Base-by-base conservation (phyloP, 257 asterid genomes). In the Mentha longifolia region DNA sequence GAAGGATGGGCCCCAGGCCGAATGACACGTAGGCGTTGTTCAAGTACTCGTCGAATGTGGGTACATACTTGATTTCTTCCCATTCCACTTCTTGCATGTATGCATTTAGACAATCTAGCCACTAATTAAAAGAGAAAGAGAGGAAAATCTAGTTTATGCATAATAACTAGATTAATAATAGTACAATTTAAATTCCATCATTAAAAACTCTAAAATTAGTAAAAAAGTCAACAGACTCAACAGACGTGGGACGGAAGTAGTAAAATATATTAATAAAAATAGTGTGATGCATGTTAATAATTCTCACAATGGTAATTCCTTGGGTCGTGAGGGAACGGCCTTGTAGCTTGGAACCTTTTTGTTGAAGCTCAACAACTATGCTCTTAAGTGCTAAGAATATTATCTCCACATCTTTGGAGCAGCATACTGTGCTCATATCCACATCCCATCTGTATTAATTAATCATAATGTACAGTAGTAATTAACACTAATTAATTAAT, bases 21-120 rank as follows among this genome's bases (percentile, higher is more conserved):
- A 89, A 85, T 28, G 98, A 89, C 72, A 82, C 76, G 41, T 74
- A 82, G 13, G 85, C 91, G 19, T 82, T 91, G 68, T 58, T 57
- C 83, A 91, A 89, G 71, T 93, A 93, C 42, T 86, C 96, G 14
- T 87, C 91, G 71, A 89, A 47, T 22, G 95, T 75, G 19, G 92
- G 91, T 56, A 71, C 71, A 15, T 70, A 68, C 46, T 59, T 73
- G 19, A 78, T 77, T 72, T 70, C 61, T 16, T 66, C 68, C 96
- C 96, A 90, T 84, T 88, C 88, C 57, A 85, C 83, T 81, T 93
- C 98, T 85, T 79, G 82, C 87, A 83, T 81, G 88, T 83, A 84
- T 9, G 95, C 72, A 30, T 81, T 39, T 47, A 93, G 78, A 78
- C 87, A 79, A 76, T 87, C 84, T 56, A 84, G 79, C 98, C 97